Percentiles rank a stretch among this genome's conserved stretches.
These are phyloP conservation scores for Fusarium incarnatum DNA, from an alignment of 2,329 filamentous ascomycete genomes.

Conservation along the genomic window DNA sequence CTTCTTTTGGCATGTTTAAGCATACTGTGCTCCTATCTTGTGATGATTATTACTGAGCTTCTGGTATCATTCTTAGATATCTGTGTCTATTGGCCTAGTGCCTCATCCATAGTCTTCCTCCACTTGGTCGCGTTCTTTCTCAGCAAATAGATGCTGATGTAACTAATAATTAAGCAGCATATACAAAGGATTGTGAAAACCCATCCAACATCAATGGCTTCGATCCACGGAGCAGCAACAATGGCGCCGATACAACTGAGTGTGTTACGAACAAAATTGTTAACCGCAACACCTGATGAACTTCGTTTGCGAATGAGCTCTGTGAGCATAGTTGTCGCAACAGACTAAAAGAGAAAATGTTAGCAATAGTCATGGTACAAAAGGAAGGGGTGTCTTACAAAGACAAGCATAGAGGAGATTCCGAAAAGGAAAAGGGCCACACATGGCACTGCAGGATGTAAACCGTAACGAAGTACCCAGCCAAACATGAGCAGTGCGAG, in stretches of 20 bases:
- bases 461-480: conserved; percentile 75
- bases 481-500: conserved; percentile 79
- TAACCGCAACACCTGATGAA: conserved; percentile 79
- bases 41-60: neutral
- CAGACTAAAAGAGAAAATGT: conserved; percentile 52
- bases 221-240: conserved; percentile 76
- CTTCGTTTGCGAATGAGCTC: conserved; percentile 82
- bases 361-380: conserved; percentile 5
- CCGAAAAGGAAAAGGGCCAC: conserved; percentile 81
- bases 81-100: conserved; percentile 46
- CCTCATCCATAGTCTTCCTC: conserved; percentile 71
- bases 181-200: conserved; percentile 71
- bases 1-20: neutral
- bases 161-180: conserved; percentile 68
- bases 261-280: conserved; percentile 85
- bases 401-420: conserved; percentile 81
- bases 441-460: conserved; percentile 72
- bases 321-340: conserved; percentile 83
- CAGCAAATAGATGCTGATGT: conserved; percentile 70
- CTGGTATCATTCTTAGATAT: neutral
- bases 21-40: neutral
- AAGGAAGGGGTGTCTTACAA: conserved; percentile 59
- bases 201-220: conserved; percentile 80
- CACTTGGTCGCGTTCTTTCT: conserved; percentile 70
- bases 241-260: conserved; percentile 78